Conservation (phyloP, 2,329 filamentous ascomycete species). For the Teratosphaeria viscida region DNA sequence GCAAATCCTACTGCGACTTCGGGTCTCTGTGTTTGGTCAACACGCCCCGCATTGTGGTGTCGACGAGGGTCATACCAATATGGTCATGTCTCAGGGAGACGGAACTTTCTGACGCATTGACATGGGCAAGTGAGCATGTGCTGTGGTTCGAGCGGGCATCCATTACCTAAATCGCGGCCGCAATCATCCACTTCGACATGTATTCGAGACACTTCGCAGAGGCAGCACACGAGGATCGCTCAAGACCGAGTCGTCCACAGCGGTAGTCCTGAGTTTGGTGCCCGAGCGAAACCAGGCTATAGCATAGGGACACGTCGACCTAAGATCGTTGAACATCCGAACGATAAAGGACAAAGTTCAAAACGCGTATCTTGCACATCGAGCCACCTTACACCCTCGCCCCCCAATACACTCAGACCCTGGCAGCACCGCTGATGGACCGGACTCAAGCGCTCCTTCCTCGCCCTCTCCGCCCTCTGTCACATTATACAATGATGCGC, state of each 20-base stretch:
- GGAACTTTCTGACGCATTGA: too few relatives aligned
- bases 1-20: not conserved
- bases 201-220: too few relatives aligned
- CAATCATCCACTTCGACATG: too few relatives aligned
- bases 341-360: too few relatives aligned
- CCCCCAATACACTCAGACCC: not conserved
- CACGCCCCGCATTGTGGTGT: too few relatives aligned
- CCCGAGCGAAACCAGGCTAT: not conserved
- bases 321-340: too few relatives aligned
- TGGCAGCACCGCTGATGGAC: not conserved
- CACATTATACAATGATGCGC: constrained; percentile 15
- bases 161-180: too few relatives aligned
- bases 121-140: too few relatives aligned
- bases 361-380: not conserved
- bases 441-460: not conserved
- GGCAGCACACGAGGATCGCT: not conserved
- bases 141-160: too few relatives aligned
- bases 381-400: not conserved
- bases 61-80: too few relatives aligned
- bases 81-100: too few relatives aligned
- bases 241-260: not conserved
- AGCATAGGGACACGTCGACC: not conserved
- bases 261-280: not conserved
- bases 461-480: not conserved
- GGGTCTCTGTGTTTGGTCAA: not conserved